Conservation (phyloP, 768 basidiomycete species). For the Pulveroboletus sp. region DNA sequence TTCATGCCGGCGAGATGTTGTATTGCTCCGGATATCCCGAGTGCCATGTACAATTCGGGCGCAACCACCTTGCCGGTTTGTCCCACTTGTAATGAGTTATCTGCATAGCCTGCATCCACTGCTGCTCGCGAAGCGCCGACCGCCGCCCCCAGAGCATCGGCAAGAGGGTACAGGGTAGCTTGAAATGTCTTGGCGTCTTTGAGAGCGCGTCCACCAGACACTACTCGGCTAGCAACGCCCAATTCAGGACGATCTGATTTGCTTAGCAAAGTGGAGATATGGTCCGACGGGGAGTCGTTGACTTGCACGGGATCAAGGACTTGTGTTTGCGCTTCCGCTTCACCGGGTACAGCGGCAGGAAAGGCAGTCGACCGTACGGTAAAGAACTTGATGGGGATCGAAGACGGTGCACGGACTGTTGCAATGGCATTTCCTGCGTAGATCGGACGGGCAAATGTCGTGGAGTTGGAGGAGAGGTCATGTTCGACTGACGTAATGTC, state of each 20-base stretch:
- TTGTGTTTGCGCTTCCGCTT: conserved; percentile 57
- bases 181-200: conserved; percentile 96
- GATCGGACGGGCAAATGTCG: conserved; percentile 90
- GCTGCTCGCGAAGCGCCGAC: conserved; percentile 98
- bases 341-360: conserved; percentile 51
- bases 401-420: conserved; percentile 78
- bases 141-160: conserved; percentile 90
- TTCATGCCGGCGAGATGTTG: conserved; percentile 99
- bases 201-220: conserved; percentile 93
- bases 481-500: conserved; percentile 85
- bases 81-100: conserved; percentile 98
- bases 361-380: conserved; percentile 94
- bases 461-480: conserved; percentile 64
- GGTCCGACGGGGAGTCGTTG: conserved; percentile 48
- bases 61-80: conserved; percentile 99
- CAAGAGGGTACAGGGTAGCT: conserved; percentile 81
- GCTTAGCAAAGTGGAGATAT: conserved; percentile 73
- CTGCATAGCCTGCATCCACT: conserved; percentile 96
- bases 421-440: conserved; percentile 98
- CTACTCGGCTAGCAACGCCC: conserved; percentile 80
- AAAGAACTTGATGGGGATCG: conserved; percentile 86
- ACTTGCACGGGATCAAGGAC: conserved; percentile 64
- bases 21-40: conserved; percentile 98
- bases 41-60: conserved; percentile 91
- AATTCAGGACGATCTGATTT: conserved; percentile 94